Evolutionary conservation across 129 eudicot genomes (phyloP).

Genomic region (Chrysanthemum lavandulifolium): DNA sequence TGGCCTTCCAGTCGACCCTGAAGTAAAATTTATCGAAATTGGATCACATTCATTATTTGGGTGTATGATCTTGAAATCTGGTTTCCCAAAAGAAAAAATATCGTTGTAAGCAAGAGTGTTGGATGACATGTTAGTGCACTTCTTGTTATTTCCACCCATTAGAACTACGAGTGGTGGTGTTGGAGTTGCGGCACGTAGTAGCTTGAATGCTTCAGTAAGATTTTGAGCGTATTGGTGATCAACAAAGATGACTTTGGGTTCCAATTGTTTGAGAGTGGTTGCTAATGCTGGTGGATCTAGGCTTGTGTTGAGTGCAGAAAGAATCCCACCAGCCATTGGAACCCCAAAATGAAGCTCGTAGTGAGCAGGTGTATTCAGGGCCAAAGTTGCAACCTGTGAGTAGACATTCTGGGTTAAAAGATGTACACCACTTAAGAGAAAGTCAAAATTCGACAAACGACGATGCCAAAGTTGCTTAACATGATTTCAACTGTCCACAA

Average conservation of each 20-base stretch:
- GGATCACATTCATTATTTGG: slow-evolving; percentile 62
- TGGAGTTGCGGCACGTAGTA: background rate
- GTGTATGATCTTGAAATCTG: slow-evolving; percentile 36
- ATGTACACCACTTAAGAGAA: too few species aligned
- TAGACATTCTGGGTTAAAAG: background rate
- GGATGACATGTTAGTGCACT: background rate
- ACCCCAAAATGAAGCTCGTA: slow-evolving; percentile 76
- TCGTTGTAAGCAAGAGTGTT: slow-evolving; percentile 33
- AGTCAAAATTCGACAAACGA: too few species aligned
- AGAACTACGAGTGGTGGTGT: slow-evolving; percentile 32
- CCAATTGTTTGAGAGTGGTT: slow-evolving; percentile 35
- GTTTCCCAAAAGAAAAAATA: slow-evolving; percentile 44
- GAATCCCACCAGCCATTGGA: slow-evolving; percentile 72
- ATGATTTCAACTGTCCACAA: too few species aligned
- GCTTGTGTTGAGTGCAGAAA: slow-evolving; percentile 57
- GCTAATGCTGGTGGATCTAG: slow-evolving; percentile 46
- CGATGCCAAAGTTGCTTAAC: too few species aligned
- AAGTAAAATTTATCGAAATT: slow-evolving; percentile 60
- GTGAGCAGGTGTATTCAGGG: slow-evolving; percentile 64
- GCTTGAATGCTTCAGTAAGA: slow-evolving; percentile 33
- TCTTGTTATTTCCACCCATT: slow-evolving; percentile 16
- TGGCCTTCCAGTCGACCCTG: slow-evolving; percentile 69
- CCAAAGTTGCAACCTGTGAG: slow-evolving; percentile 54
- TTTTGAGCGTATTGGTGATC: slow-evolving; percentile 36
- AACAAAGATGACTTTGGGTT: slow-evolving; percentile 47